Evolutionary conservation across 768 basidiomycete species (phyloP).

Genomic region (Xanthoconium stramineum): DNA sequence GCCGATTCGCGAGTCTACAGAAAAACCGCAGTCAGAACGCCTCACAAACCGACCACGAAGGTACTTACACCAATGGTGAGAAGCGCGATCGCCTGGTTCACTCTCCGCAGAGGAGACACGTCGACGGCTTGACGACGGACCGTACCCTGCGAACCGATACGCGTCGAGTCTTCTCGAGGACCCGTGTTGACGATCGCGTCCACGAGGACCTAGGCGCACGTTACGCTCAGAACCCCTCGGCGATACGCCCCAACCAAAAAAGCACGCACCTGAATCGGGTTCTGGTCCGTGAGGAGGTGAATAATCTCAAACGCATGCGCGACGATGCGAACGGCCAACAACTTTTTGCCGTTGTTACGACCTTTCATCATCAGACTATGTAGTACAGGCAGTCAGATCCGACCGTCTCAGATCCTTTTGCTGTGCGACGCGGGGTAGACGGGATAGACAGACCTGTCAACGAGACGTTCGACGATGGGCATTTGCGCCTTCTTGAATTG

Average conservation of each 20-base stretch:
- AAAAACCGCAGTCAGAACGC: background rate
- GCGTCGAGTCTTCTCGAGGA: slow-evolving; percentile 98
- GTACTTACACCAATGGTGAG: slow-evolving; percentile 89
- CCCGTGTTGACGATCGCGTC: slow-evolving; percentile 99
- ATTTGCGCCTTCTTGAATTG: slow-evolving; percentile 99
- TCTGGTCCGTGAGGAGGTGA: slow-evolving; percentile 99
- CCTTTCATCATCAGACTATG: slow-evolving; percentile 99
- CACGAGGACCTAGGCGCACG: slow-evolving; percentile 68
- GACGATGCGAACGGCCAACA: slow-evolving; percentile 98
- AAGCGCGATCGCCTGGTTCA: slow-evolving; percentile 96
- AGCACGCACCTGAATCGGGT: slow-evolving; percentile 89
- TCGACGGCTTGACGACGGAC: slow-evolving; percentile 99
- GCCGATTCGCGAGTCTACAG: slow-evolving; percentile 95
- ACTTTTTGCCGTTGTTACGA: slow-evolving; percentile 99
- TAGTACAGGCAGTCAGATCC: too few species aligned
- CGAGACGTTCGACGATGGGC: slow-evolving; percentile 99
- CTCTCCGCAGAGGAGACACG: slow-evolving; percentile 95
- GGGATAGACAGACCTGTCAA: slow-evolving; percentile 70
- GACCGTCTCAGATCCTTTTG: background rate
- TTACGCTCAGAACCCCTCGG: background rate
- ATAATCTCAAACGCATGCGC: slow-evolving; percentile 99
- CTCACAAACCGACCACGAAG: background rate
- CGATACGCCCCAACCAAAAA: background rate
- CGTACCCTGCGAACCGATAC: slow-evolving; percentile 99
- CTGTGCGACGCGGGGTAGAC: background rate